Conservation (phyloP, 1,139 yeast species). For the Diutina siamensis region DNA sequence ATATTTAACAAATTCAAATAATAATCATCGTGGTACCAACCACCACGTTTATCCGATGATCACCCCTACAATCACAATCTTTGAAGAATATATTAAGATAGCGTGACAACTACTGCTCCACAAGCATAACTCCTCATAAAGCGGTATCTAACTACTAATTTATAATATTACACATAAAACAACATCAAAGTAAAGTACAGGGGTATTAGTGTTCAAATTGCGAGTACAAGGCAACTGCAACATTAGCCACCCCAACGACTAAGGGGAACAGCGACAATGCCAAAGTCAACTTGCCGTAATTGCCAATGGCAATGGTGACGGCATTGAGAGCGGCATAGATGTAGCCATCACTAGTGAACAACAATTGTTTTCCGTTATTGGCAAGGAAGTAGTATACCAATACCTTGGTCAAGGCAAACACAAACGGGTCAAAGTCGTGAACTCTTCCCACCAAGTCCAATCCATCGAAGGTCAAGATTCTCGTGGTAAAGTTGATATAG, state of each 20-base stretch:
- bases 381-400: slow-evolving; percentile 33
- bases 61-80: no score
- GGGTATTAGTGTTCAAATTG: slow-evolving; percentile 29
- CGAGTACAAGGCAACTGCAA: slow-evolving; percentile 41
- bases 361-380: slow-evolving; percentile 16
- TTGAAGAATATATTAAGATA: no score
- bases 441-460: slow-evolving; percentile 24
- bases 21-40: no score
- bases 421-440: slow-evolving; percentile 43
- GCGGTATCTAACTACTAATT: background rate
- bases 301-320: slow-evolving; percentile 25
- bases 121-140: no score
- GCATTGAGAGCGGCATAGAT: slow-evolving; percentile 26
- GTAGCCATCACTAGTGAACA: slow-evolving; percentile 20
- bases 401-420: slow-evolving; percentile 41
- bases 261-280: slow-evolving; percentile 39
- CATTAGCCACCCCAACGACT: slow-evolving; percentile 36
- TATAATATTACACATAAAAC: slow-evolving; percentile 5
- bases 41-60: no score
- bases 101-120: no score
- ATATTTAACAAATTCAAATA: no score
- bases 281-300: slow-evolving; percentile 21
- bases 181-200: background rate
- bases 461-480: slow-evolving; percentile 11
- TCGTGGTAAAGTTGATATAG: slow-evolving; percentile 42